Percentiles rank a stretch among this genome's conserved stretches.
These are phyloP conservation scores for Nannochloropsis salina DNA, from an alignment of 108 stramenopile genomes.

Conservation along the genomic window DNA sequence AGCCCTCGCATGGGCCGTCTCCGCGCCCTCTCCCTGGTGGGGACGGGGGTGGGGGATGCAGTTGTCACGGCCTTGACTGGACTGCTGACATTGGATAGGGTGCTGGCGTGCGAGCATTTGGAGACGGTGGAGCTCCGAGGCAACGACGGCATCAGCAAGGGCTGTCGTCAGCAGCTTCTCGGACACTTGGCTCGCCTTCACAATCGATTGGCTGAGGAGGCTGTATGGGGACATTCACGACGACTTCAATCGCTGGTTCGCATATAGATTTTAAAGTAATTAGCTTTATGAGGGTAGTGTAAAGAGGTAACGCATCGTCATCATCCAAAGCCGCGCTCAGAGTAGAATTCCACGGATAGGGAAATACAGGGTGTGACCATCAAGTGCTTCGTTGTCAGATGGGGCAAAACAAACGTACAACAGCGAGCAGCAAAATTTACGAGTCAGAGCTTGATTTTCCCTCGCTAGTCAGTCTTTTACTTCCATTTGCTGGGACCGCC, in stretches of 20 bases:
- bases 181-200: not conserved
- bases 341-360: too few relatives aligned
- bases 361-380: too few relatives aligned
- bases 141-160: not conserved
- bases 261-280: too few relatives aligned
- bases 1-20: not conserved
- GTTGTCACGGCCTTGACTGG: not conserved
- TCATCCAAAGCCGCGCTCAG: too few relatives aligned
- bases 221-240: not conserved
- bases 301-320: too few relatives aligned
- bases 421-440: too few relatives aligned
- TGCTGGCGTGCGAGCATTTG: not conserved
- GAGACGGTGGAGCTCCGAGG: not conserved
- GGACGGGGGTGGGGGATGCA: not conserved
- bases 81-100: not conserved
- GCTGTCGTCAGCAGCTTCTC: not conserved
- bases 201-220: not conserved
- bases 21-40: not conserved
- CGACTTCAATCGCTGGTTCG: not conserved
- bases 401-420: too few relatives aligned
- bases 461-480: too few relatives aligned
- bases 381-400: too few relatives aligned
- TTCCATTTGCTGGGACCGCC: too few relatives aligned
- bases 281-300: too few relatives aligned
- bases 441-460: too few relatives aligned